These are phyloP conservation scores for Cyclotella choctawhatcheeana DNA, from an alignment of 108 stramenopile species.

Conservation along the genomic window DNA sequence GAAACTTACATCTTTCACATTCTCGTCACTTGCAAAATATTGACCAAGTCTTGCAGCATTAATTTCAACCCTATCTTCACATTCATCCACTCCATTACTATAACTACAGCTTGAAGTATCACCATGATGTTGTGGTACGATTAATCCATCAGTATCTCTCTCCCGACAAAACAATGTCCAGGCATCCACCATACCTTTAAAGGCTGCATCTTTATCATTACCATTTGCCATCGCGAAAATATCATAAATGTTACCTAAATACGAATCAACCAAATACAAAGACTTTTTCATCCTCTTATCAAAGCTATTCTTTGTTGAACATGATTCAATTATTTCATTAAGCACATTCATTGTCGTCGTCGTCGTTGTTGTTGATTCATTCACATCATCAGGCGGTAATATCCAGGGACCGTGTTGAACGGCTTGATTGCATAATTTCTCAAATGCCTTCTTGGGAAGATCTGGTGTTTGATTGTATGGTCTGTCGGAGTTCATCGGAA, in stretches of 20 bases:
- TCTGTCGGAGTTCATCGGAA: no score
- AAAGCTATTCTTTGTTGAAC: conserved; percentile 5
- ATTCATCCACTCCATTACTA: neutral
- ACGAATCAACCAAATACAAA: conserved; percentile 23
- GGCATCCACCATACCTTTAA: conserved; percentile 13
- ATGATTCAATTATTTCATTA: no score
- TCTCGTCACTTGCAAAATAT: conserved; percentile 44
- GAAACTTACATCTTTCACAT: conserved; percentile 20
- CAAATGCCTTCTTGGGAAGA: conserved; percentile 35
- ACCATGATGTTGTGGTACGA: neutral
- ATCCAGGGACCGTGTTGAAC: conserved; percentile 27
- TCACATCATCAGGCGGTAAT: conserved; percentile 23
- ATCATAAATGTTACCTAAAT: conserved; percentile 8
- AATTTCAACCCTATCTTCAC: neutral
- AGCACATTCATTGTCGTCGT: no score
- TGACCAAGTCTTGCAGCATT: conserved; percentile 40
- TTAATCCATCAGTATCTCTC: conserved; percentile 26
- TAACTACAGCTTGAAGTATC: neutral
- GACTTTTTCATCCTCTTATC: conserved; percentile 28
- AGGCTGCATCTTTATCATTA: neutral
- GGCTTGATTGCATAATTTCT: conserved; percentile 29
- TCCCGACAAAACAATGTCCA: conserved; percentile 32
- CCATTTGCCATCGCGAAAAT: neutral
- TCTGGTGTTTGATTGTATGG: neutral
- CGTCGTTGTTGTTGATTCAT: no score